phyloP scores from a whole-genome alignment of 768 basidiomycete genomes.

The Leccinum incarnatum region DNA sequence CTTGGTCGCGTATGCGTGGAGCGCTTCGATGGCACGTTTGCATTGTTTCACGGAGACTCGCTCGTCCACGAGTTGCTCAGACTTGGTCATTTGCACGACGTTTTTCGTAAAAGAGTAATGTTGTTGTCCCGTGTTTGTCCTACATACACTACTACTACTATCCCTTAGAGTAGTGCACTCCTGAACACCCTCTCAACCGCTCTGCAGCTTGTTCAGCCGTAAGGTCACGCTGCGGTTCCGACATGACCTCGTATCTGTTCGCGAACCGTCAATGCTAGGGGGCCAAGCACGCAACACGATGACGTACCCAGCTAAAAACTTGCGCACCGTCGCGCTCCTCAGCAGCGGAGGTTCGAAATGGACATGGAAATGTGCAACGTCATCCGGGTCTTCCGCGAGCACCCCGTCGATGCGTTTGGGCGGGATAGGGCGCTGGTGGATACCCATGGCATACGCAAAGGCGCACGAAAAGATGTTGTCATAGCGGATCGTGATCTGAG shows the following conservation, averaged over 20 bases:
- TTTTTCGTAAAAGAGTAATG: background rate
- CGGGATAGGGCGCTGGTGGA: slow-evolving; percentile 79
- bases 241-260: slow-evolving; percentile 82
- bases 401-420: slow-evolving; percentile 27
- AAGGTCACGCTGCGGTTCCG: slow-evolving; percentile 85
- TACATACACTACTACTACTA: background rate
- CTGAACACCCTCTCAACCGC: slow-evolving; percentile 51
- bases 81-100: slow-evolving; percentile 38
- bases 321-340: slow-evolving; percentile 76
- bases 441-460: slow-evolving; percentile 93
- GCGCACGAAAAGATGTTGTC: slow-evolving; percentile 82
- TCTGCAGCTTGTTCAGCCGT: slow-evolving; percentile 85
- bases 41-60: slow-evolving; percentile 73
- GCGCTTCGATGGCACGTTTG: slow-evolving; percentile 72
- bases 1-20: slow-evolving; percentile 69
- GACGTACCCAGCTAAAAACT: slow-evolving; percentile 85
- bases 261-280: background rate
- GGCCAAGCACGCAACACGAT: slow-evolving; percentile 19
- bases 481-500: slow-evolving; percentile 60
- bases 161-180: slow-evolving; percentile 53
- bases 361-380: slow-evolving; percentile 78
- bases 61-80: slow-evolving; percentile 61
- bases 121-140: slow-evolving; percentile 22
- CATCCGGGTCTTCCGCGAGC: slow-evolving; percentile 39
- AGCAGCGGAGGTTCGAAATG: slow-evolving; percentile 87